phyloP scores from a whole-genome alignment of 2,329 filamentous ascomycete species.

The Trichoderma guizhouense region DNA sequence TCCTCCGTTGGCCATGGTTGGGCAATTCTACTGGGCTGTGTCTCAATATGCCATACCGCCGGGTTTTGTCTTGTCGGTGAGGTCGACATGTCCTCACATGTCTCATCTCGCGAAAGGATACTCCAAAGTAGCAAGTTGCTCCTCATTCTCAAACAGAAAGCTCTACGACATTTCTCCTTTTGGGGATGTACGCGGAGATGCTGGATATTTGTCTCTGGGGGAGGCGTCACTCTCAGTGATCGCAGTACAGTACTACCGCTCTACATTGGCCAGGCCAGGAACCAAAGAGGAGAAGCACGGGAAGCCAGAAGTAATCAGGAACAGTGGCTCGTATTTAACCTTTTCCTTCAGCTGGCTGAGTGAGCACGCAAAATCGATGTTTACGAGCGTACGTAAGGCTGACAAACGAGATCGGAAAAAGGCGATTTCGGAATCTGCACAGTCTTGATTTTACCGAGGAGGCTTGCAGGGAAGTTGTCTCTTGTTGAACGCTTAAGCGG shows the following conservation, averaged over 20 bases:
- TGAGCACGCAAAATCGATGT: conserved; percentile 9
- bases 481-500: conserved; percentile 1
- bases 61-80: neutral
- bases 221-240: neutral
- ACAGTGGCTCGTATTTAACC: conserved; percentile 13
- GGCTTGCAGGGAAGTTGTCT: conserved; percentile 8
- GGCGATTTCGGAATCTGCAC: neutral
- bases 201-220: neutral
- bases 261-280: neutral
- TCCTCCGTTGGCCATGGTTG: neutral
- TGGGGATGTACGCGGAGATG: neutral
- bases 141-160: neutral
- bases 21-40: neutral
- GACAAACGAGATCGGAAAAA: conserved; percentile 1
- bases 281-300: conserved; percentile 6
- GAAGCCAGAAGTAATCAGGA: conserved; percentile 9
- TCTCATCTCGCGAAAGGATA: neutral
- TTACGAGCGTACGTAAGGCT: conserved; percentile 17
- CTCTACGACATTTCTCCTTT: neutral
- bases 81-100: neutral
- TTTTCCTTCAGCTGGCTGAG: conserved; percentile 8
- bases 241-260: neutral
- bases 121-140: neutral
- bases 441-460: neutral
- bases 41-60: neutral